Conservation (phyloP, 495 filamentous ascomycete species). For the Penicillium steckii region DNA sequence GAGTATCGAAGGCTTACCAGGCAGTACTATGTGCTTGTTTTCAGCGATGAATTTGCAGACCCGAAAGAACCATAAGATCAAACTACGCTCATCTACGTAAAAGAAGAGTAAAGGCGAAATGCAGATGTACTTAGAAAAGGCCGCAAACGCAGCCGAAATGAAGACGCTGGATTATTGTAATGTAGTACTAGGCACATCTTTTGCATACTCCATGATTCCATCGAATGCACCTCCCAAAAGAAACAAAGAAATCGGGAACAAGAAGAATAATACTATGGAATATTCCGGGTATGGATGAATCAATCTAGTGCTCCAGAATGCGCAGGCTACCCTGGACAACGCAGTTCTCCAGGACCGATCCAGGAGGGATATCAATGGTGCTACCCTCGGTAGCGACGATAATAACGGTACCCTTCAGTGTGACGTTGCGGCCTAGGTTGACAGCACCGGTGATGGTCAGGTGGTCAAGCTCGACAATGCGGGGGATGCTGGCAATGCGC, state of each 20-base stretch:
- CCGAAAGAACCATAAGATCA: too few relatives aligned
- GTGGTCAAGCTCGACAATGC: conserved; percentile 97
- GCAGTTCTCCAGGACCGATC: conserved; percentile 96
- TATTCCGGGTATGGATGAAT: neutral
- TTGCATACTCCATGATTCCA: conserved; percentile 33
- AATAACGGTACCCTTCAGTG: conserved; percentile 98
- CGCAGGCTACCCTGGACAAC: conserved; percentile 98
- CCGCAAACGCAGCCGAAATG: conserved; percentile 12
- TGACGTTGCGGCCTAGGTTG: conserved; percentile 92
- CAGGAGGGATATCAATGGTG: conserved; percentile 96
- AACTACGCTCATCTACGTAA: too few relatives aligned
- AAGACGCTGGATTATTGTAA: conserved; percentile 35
- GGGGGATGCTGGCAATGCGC: conserved; percentile 92
- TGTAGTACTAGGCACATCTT: conserved; percentile 30
- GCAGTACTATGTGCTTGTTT: too few relatives aligned
- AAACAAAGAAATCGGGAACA: conserved; percentile 10
- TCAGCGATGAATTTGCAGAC: too few relatives aligned
- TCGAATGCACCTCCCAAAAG: conserved; percentile 32
- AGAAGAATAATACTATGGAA: neutral
- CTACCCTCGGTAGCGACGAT: conserved; percentile 97
- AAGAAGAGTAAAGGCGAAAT: neutral
- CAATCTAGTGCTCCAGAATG: conserved; percentile 79
- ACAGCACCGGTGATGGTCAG: conserved; percentile 96
- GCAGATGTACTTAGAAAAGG: conserved; percentile 4
- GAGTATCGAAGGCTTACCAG: too few relatives aligned